Evolutionary conservation across 352 stramenopile genomes (phyloP), one percentile per base, ranked within the genome.

Genomic region (Phytophthora lateralis): DNA sequence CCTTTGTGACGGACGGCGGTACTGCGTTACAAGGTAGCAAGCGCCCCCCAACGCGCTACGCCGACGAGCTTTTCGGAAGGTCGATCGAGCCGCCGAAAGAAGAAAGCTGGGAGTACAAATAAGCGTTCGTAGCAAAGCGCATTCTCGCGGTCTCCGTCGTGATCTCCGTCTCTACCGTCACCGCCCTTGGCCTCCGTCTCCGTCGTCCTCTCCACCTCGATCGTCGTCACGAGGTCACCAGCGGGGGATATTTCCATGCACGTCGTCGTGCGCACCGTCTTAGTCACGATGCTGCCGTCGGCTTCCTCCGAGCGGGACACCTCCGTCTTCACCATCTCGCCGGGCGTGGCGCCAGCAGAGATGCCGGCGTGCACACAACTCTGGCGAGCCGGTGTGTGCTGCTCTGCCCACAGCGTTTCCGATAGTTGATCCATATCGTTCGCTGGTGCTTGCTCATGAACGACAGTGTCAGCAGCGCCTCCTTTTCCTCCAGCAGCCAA

Each of bases 291-390:
- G n/a, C n/a, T n/a, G n/a, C n/a, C n/a, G n/a, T n/a, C n/a, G n/a
- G n/a, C n/a, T n/a, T n/a, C n/a, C n/a, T n/a, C n/a, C n/a, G n/a
- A n/a, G n/a, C n/a, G n/a, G n/a, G n/a, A n/a, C n/a, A n/a, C n/a
- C n/a, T n/a, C n/a, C n/a, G n/a, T n/a, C n/a, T n/a, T n/a, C n/a
- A n/a, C n/a, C n/a, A n/a, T n/a, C n/a, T n/a, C n/a, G n/a, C n/a
- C n/a, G n/a, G n/a, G n/a, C n/a, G n/a, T n/a, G n/a, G n/a, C n/a
- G n/a, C n/a, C n/a, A n/a, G n/a, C 80, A 20, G 82, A 90, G 17
- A 91, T 89, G 4, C 80, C 82, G 9, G 76, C 73, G 27, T 91
- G 80, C 21, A 91, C 78, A 57, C 80, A 90, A 52, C 75, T 83
- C 62, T 91, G 82, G 14, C 82, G 68, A 24, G 75, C 78, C 14